Percentiles rank a stretch among this genome's conserved stretches.
These are phyloP conservation scores for Lanmaoa pseudosensibilis DNA, from an alignment of 768 basidiomycete species.

Conservation along the genomic window DNA sequence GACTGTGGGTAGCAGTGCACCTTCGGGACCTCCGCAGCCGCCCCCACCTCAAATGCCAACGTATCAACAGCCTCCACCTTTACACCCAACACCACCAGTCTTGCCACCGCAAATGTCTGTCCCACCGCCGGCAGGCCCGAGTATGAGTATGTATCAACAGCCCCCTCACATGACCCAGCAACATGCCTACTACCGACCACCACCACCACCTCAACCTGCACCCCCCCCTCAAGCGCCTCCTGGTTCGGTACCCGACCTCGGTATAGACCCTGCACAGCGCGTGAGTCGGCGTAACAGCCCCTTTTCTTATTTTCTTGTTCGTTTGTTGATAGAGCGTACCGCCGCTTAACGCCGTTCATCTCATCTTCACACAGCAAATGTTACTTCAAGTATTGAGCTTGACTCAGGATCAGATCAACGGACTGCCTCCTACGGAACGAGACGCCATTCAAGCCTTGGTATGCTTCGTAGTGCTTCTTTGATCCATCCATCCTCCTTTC, in stretches of 20 bases:
- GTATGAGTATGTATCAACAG: constrained; percentile 32
- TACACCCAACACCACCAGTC: constrained; percentile 36
- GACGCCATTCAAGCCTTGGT: constrained; percentile 81
- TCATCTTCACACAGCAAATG: constrained; percentile 56
- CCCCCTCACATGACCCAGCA: constrained; percentile 34
- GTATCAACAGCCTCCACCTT: constrained; percentile 31
- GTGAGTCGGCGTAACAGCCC: constrained; percentile 28
- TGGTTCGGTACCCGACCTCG: constrained; percentile 35
- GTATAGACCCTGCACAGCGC: constrained; percentile 53
- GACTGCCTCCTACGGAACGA: constrained; percentile 74
- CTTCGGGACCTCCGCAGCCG: constrained; percentile 29
- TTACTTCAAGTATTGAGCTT: constrained; percentile 83
- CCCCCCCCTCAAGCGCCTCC: constrained; percentile 32
- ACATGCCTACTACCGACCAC: constrained; percentile 33
- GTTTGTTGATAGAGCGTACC: too few species aligned
- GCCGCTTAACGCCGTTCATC: background rate
- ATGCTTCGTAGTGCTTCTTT: constrained; percentile 22
- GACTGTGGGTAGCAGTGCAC: constrained; percentile 31
- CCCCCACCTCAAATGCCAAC: constrained; percentile 35
- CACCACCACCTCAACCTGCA: constrained; percentile 31
- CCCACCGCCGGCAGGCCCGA: constrained; percentile 29
- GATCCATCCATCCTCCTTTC: background rate
- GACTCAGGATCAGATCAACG: constrained; percentile 80
- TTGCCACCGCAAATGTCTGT: constrained; percentile 35
- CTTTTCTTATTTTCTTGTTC: background rate